Conservation (phyloP, 208 protist genomes). For the Angomonas ambiguus region DNA sequence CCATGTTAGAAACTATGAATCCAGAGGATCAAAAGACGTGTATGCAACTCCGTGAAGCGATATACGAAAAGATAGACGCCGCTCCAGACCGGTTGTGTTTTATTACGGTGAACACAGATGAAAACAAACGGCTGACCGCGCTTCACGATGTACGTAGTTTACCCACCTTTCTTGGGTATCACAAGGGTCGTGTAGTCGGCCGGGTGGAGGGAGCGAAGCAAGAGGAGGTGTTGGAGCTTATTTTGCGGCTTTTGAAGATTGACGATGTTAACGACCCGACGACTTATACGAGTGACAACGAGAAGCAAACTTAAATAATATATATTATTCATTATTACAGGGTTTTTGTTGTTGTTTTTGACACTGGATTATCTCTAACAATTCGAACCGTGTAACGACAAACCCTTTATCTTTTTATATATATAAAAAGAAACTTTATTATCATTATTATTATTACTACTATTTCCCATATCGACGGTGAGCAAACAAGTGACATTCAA, state of each 20-base stretch:
- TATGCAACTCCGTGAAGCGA: constrained; percentile 16
- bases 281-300: no score
- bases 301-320: no score
- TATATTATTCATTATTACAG: no score
- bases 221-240: constrained; percentile 46
- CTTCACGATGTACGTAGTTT: constrained; percentile 83
- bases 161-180: constrained; percentile 83
- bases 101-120: constrained; percentile 77
- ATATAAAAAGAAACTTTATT: neutral
- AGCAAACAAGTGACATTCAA: neutral
- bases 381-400: no score
- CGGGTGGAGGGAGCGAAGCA: constrained; percentile 63
- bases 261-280: neutral
- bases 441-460: neutral
- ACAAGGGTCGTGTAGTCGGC: constrained; percentile 56
- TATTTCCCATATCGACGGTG: neutral
- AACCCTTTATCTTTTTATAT: neutral
- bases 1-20: constrained; percentile 10
- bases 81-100: constrained; percentile 25
- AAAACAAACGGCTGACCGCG: constrained; percentile 56
- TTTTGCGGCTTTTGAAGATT: constrained; percentile 15
- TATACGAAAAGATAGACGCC: constrained; percentile 11
- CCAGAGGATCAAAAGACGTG: constrained; percentile 18
- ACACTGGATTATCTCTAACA: no score
- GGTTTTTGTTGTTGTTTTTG: neutral